Percentiles rank a stretch among this genome's conserved stretches.
These are phyloP conservation scores for Penicillium polonicum DNA, from an alignment of 2,329 filamentous ascomycete species.

Conservation along the genomic window DNA sequence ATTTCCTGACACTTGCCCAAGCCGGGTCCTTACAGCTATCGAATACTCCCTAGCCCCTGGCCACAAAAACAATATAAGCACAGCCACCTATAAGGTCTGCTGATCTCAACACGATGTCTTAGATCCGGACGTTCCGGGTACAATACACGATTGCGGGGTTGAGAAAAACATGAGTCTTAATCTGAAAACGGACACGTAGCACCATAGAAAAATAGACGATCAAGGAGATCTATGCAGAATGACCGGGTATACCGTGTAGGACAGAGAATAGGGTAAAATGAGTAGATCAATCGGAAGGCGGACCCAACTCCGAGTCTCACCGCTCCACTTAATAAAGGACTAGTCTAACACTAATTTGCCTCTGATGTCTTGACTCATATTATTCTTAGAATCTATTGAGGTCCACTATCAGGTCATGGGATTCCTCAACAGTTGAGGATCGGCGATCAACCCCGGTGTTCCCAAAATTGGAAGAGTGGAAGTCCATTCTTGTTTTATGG, in stretches of 20 bases:
- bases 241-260: slow-evolving; percentile 3
- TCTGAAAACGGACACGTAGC: slow-evolving; percentile 2
- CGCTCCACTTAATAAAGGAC: slow-evolving; percentile 14
- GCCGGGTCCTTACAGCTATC: slow-evolving; percentile 5
- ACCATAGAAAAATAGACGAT: neutral
- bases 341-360: neutral
- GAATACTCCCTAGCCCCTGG: neutral
- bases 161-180: neutral
- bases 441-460: neutral
- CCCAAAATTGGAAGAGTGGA: neutral
- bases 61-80: neutral
- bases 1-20: neutral
- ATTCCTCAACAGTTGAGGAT: slow-evolving; percentile 20
- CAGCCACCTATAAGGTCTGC: slow-evolving; percentile 1
- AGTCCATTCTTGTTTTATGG: neutral
- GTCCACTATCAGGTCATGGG: slow-evolving; percentile 2
- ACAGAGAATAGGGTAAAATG: neutral
- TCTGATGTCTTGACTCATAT: neutral
- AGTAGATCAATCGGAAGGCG: slow-evolving; percentile 6
- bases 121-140: neutral
- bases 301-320: slow-evolving; percentile 15
- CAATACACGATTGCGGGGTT: slow-evolving; percentile 6
- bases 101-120: slow-evolving; percentile 1
- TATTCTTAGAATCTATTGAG: neutral
- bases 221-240: neutral